phyloP scores from a whole-genome alignment of 306 rosid genomes.

The Gastrolobium villosum region DNA sequence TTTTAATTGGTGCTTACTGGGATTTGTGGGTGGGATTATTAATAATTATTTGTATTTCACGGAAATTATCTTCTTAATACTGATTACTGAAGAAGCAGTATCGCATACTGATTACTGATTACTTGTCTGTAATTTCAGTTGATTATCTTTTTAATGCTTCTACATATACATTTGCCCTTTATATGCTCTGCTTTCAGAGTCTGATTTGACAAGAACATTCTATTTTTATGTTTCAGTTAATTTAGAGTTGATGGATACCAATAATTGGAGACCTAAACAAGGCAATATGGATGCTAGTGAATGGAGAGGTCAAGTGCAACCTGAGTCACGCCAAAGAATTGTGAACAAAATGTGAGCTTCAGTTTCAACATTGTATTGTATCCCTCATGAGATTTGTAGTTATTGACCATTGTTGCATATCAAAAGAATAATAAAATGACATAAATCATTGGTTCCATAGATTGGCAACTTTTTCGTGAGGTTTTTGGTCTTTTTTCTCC shows the following conservation, averaged over 20 bases:
- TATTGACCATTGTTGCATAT: background rate
- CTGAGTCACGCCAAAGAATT: conserved; percentile 64
- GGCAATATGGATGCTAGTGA: conserved; percentile 55
- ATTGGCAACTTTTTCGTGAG: background rate
- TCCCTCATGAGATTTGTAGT: conserved; percentile 19
- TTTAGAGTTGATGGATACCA: conserved; percentile 50
- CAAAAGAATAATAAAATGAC: conserved; percentile 3
- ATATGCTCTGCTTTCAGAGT: background rate
- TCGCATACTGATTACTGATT: background rate
- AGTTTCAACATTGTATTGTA: conserved; percentile 28
- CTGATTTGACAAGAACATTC: conserved; percentile 36
- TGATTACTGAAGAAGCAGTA: too few relatives aligned
- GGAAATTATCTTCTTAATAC: too few relatives aligned
- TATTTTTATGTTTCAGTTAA: conserved; percentile 18
- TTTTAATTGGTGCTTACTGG: background rate
- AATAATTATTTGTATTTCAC: too few relatives aligned
- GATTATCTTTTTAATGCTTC: conserved; percentile 21
- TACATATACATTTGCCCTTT: background rate
- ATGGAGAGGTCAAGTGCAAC: conserved; percentile 58
- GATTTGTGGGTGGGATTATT: background rate
- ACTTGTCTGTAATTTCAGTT: conserved; percentile 1
- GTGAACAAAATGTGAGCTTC: conserved; percentile 63
- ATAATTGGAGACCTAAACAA: conserved; percentile 63
- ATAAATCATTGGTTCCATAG: conserved; percentile 4
- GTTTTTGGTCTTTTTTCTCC: background rate